phyloP scores from a whole-genome alignment of 768 basidiomycete species.

The Piloderma croceum region DNA sequence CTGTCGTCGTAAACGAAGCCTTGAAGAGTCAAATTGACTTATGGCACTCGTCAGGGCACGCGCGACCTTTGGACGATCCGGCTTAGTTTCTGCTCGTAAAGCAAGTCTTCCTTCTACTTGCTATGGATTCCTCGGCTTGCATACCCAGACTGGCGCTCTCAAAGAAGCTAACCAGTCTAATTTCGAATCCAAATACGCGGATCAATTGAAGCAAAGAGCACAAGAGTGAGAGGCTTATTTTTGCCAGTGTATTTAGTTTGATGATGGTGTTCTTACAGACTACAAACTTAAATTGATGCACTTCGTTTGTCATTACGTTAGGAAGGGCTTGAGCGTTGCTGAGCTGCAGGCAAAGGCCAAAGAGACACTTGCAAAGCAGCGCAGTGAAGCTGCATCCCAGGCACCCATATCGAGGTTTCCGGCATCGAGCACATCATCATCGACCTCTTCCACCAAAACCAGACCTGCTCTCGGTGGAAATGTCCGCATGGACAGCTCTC shows the following conservation, averaged over 20 bases:
- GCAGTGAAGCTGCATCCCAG: constrained; percentile 8
- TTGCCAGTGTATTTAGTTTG: constrained; percentile 3
- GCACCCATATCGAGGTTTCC: constrained; percentile 6
- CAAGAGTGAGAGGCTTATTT: constrained; percentile 47
- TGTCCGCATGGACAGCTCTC: constrained; percentile 58
- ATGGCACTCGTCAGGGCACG: too few species aligned
- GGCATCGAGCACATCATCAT: constrained; percentile 10
- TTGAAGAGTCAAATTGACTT: too few species aligned
- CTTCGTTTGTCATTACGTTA: constrained; percentile 18
- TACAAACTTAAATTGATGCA: constrained; percentile 16
- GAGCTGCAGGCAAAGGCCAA: constrained; percentile 27
- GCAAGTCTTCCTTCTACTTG: too few species aligned
- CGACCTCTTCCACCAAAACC: constrained; percentile 6
- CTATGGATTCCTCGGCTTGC: too few species aligned
- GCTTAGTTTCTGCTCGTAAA: too few species aligned
- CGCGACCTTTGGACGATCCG: too few species aligned
- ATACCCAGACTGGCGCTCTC: too few species aligned
- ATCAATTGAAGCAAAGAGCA: constrained; percentile 60
- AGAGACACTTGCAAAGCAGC: constrained; percentile 8
- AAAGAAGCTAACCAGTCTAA: too few species aligned
- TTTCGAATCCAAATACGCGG: constrained; percentile 59
- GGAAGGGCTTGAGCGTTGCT: constrained; percentile 39
- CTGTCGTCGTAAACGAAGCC: too few species aligned
- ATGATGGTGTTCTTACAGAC: constrained; percentile 14
- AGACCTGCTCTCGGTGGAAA: constrained; percentile 5